Evolutionary conservation across 78 protist genomes (phyloP).

Genomic region (Reticulomyxa filosa): DNA sequence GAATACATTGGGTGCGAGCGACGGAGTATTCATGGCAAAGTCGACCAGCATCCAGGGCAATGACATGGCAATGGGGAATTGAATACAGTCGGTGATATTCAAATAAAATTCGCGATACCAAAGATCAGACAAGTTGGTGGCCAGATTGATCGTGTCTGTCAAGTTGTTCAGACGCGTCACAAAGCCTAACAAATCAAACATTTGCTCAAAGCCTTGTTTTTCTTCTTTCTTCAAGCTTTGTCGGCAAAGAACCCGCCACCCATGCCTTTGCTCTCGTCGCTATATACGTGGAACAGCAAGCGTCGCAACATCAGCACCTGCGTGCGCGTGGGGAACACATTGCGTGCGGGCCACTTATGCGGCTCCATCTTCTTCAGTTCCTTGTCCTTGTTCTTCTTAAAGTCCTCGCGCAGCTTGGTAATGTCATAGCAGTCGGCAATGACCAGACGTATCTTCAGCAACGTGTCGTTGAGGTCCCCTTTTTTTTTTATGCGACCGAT

Average conservation of each 20-base stretch:
- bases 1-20: not conserved
- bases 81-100: not conserved
- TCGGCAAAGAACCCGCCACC: not conserved
- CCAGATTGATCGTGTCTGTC: not conserved
- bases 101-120: constrained; percentile 11
- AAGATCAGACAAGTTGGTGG: not conserved
- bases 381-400: not conserved
- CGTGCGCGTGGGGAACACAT: not conserved
- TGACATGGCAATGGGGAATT: constrained; percentile 12
- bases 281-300: not conserved
- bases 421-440: not conserved
- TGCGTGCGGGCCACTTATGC: not conserved
- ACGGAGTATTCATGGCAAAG: not conserved
- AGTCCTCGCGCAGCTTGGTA: not conserved
- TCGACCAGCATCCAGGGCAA: constrained; percentile 12
- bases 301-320: constrained; percentile 4
- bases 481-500: not conserved
- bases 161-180: not conserved
- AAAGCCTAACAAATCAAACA: not conserved
- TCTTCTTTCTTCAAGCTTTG: not conserved
- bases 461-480: not conserved
- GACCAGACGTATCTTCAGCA: not conserved
- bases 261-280: not conserved
- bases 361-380: not conserved
- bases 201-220: not conserved